A percentile compares a stretch with the other conserved stretches of the same genome.
These are phyloP conservation scores for Leishmania amazonensis DNA, from an alignment of 208 protist genomes.

Conservation along the genomic window DNA sequence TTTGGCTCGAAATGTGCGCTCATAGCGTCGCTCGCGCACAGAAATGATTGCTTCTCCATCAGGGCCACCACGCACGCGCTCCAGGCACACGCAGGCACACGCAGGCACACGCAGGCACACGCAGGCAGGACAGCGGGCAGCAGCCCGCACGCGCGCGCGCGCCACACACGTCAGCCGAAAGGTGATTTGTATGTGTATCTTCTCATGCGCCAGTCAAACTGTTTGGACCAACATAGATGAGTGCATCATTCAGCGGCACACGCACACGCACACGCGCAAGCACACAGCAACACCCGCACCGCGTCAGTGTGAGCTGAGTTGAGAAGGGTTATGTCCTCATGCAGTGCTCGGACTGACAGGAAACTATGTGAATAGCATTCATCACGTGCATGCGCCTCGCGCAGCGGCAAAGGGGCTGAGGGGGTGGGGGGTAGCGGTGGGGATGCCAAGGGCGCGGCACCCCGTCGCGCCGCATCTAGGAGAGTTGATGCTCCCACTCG, in stretches of 20 bases:
- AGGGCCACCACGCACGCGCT: conserved; percentile 11
- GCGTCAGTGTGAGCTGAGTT: conserved; percentile 11
- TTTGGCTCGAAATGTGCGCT: conserved; percentile 34
- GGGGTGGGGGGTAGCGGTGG: background rate
- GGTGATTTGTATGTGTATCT: conserved; percentile 34
- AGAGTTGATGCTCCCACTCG: conserved; percentile 31
- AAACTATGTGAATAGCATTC: conserved; percentile 17
- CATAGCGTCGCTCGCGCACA: conserved; percentile 30
- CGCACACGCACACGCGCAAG: background rate
- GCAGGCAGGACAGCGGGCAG: background rate
- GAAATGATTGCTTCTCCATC: conserved; percentile 19
- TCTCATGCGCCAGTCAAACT: conserved; percentile 32
- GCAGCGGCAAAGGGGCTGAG: too few species aligned
- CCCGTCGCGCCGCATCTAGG: conserved; percentile 7
- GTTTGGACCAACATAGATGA: conserved; percentile 37
- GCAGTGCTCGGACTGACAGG: conserved; percentile 19
- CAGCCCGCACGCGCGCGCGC: background rate
- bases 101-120: too few species aligned
- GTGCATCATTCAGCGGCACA: conserved; percentile 8
- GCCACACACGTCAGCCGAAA: conserved; percentile 23
- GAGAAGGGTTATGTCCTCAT: conserved; percentile 6
- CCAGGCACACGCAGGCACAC: background rate
- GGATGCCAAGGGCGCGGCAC: background rate
- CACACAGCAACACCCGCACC: background rate
- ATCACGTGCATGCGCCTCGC: background rate